These are phyloP conservation scores for Puccinia polysora DNA, from an alignment of 1,284 basidiomycete genomes.

Conservation along the genomic window DNA sequence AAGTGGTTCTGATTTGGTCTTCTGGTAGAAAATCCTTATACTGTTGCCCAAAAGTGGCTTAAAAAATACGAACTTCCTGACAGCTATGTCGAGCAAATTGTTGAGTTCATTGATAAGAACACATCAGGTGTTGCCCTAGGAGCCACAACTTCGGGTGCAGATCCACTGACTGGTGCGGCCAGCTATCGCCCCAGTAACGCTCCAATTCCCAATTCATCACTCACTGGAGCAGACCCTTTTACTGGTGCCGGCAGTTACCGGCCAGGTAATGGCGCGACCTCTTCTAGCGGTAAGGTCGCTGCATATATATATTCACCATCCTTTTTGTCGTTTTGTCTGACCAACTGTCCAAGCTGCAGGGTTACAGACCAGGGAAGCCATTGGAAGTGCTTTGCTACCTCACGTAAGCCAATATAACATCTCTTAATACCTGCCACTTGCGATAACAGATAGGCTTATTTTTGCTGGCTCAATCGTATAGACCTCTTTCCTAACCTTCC, in stretches of 20 bases:
- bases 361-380: not conserved
- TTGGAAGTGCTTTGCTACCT: slow-evolving; percentile 4
- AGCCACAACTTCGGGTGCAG: slow-evolving; percentile 13
- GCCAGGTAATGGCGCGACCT: not conserved
- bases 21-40: slow-evolving; percentile 81
- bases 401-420: slow-evolving; percentile 17
- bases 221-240: slow-evolving; percentile 28
- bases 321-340: not conserved
- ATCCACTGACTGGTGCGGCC: slow-evolving; percentile 32
- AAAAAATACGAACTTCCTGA: slow-evolving; percentile 75
- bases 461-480: not conserved
- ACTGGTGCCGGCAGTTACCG: slow-evolving; percentile 34
- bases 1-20: not conserved
- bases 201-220: slow-evolving; percentile 2
- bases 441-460: not conserved
- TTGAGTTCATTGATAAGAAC: slow-evolving; percentile 88
- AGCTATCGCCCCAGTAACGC: slow-evolving; percentile 25
- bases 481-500: slow-evolving; percentile 36
- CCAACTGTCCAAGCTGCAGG: slow-evolving; percentile 5
- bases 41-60: slow-evolving; percentile 83
- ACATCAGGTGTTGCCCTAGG: slow-evolving; percentile 60
- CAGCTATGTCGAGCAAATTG: slow-evolving; percentile 82
- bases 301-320: not conserved
- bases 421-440: not conserved
- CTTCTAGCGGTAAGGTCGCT: slow-evolving; percentile 16